Evolutionary conservation across 2,329 filamentous ascomycete genomes (phyloP), one percentile per base, ranked within the genome.

Genomic region (Pseudogymnoascus sp.): DNA sequence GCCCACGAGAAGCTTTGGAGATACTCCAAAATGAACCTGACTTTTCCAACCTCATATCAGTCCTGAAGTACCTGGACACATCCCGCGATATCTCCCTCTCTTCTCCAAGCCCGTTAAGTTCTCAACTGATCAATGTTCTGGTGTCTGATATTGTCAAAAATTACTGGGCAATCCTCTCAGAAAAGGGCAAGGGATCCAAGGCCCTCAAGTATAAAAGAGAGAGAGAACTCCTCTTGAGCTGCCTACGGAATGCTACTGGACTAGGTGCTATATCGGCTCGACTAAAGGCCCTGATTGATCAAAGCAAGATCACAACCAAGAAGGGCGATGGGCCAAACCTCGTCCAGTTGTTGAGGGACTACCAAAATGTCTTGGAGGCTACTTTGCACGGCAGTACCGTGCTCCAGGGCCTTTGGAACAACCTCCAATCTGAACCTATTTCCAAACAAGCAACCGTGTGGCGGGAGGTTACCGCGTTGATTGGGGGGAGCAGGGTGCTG

Each of bases 201-300:
- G 65, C 67, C 67, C 22, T 50, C 12, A 41, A 35, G 32, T 35
- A 30, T 32, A 61, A 62, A 57, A 9, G 61, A 60, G 79, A 81
- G 38, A 66, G 78, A 1, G 72, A 74, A 39, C 72, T 81, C 2
- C 74, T 97, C 14, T 67, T 89, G 1, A 72, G 74, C 62, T 90
- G 86, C 68, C 75, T 99, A 4, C 80, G 80, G 61, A 96, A 86
- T 69, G 78, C 94, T 14, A 80, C 87, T 2, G 92, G 91, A 0
- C 73, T 96, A 32, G 93, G 91, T 64, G 88, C 89, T n/a, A 70
- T 92, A 28, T 72, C 91, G 8, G 79, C 85, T n/a, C 84, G 87
- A 60, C 75, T 96, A 30, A 85, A 83, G 62, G 78, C 81, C 18
- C 75, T 90, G 16, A 79, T 86, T 6, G 77, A 79, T 57, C 78